Conservation (phyloP, 768 basidiomycete genomes). For the Rhodotorula taiwanensis region DNA sequence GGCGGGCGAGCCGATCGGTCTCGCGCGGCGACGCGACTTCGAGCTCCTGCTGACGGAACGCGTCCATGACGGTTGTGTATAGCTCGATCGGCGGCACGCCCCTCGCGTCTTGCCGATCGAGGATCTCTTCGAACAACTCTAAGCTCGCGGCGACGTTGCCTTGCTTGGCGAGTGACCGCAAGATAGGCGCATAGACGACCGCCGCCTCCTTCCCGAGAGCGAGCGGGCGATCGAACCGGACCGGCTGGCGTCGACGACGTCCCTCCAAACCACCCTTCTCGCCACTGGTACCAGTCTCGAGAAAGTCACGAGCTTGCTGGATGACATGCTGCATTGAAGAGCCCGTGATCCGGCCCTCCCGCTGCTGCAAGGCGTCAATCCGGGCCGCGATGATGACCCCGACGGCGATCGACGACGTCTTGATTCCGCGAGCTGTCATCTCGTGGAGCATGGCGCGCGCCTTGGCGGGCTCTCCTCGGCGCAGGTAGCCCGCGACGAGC, state of each 20-base stretch:
- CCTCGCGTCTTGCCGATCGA: background rate
- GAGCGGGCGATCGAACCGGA: constrained; percentile 1
- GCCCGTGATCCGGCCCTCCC: background rate
- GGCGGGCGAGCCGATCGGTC: constrained; percentile 39
- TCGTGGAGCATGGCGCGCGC: constrained; percentile 65
- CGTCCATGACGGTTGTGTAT: constrained; percentile 62
- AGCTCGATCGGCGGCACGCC: constrained; percentile 58
- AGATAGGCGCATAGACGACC: constrained; percentile 11
- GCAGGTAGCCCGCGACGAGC: constrained; percentile 67
- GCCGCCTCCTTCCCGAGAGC: background rate
- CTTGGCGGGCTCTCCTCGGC: constrained; percentile 50
- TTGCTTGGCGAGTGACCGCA: background rate
- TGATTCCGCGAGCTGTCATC: constrained; percentile 61
- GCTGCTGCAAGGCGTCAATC: background rate
- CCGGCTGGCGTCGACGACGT: background rate
- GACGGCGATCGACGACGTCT: constrained; percentile 64
- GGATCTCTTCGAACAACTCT: constrained; percentile 51
- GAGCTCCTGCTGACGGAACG: constrained; percentile 57
- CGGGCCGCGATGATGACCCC: constrained; percentile 57
- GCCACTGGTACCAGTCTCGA: constrained; percentile 6
- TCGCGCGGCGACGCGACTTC: constrained; percentile 47
- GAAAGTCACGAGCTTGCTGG: constrained; percentile 4
- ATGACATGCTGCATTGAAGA: background rate
- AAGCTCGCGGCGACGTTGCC: constrained; percentile 46
- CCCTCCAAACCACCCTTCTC: background rate